Conservation (phyloP, 2,329 filamentous ascomycete species). For the Pseudogymnoascus verrucosus region DNA sequence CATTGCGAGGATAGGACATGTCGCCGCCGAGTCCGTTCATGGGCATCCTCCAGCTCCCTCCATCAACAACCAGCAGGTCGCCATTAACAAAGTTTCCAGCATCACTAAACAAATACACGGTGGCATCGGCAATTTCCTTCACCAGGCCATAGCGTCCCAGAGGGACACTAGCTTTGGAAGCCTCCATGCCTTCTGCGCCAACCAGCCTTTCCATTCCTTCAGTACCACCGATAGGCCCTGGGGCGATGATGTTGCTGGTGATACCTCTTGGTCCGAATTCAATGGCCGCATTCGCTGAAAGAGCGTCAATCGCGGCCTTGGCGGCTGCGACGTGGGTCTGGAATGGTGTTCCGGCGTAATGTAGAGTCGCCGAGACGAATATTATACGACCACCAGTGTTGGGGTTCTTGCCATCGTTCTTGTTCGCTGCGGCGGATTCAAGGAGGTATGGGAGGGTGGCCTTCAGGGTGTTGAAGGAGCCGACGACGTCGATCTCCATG, state of each 20-base stretch:
- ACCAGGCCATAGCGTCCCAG: conserved; percentile 69
- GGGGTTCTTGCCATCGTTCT: conserved; percentile 51
- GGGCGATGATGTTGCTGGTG: conserved; percentile 81
- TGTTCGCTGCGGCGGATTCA: conserved; percentile 55
- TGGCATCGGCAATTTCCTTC: conserved; percentile 87
- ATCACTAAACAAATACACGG: conserved; percentile 80
- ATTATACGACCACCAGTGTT: conserved; percentile 71
- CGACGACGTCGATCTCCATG: conserved; percentile 91
- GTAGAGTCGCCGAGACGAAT: conserved; percentile 83
- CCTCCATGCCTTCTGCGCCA: conserved; percentile 25
- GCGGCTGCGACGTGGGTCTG: conserved; percentile 88
- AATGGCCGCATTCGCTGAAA: conserved; percentile 70
- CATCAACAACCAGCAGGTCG: conserved; percentile 67
- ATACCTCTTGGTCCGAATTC: conserved; percentile 86
- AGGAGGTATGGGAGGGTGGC: conserved; percentile 77
- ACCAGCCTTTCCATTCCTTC: conserved; percentile 65
- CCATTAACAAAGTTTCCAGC: conserved; percentile 82
- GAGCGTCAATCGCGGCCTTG: conserved; percentile 82
- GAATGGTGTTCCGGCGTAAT: conserved; percentile 78
- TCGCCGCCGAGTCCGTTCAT: background rate
- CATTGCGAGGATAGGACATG: conserved; percentile 5
- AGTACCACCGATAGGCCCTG: conserved; percentile 77
- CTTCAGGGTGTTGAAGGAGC: conserved; percentile 92
- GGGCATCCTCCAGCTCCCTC: conserved; percentile 26
- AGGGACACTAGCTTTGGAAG: conserved; percentile 45